phyloP scores from a whole-genome alignment of 2,329 filamentous ascomycete genomes.

The Ustilaginoidea virens region DNA sequence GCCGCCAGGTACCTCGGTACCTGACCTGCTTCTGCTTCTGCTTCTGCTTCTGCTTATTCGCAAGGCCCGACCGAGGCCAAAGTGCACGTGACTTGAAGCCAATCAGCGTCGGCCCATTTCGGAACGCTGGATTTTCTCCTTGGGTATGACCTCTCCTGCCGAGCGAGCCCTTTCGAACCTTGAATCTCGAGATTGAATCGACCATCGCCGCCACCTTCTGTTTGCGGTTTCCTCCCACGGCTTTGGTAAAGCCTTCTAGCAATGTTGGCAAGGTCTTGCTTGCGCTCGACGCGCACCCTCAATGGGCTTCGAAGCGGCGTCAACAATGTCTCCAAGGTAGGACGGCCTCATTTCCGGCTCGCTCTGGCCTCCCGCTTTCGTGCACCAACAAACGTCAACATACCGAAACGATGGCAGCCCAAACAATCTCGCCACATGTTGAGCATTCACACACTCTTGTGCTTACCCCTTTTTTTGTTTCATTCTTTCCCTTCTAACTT shows the following conservation, averaged over 20 bases:
- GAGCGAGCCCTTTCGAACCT: conserved; percentile 21
- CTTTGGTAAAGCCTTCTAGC: conserved; percentile 32
- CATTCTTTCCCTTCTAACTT: no score
- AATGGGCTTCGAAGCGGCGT: conserved; percentile 61
- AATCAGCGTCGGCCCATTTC: conserved; percentile 28
- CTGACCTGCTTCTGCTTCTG: neutral
- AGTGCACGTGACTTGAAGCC: conserved; percentile 20
- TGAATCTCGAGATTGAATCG: conserved; percentile 20
- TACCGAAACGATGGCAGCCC: no score
- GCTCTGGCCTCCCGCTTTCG: neutral
- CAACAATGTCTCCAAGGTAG: conserved; percentile 59
- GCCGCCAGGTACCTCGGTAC: neutral
- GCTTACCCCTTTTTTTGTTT: no score
- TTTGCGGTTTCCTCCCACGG: conserved; percentile 21
- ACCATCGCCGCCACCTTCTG: conserved; percentile 19
- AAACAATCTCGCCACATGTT: no score
- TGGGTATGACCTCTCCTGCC: conserved; percentile 18
- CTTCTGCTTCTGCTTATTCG: conserved; percentile 3
- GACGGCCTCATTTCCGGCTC: conserved; percentile 20
- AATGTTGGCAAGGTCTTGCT: conserved; percentile 88
- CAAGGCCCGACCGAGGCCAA: conserved; percentile 8
- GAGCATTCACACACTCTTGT: no score
- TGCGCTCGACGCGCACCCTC: conserved; percentile 79
- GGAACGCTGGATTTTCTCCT: conserved; percentile 26
- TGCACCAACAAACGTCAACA: no score